These are phyloP conservation scores for Cynanchum wilfordii DNA, from an alignment of 257 asterid genomes.

Conservation along the genomic window DNA sequence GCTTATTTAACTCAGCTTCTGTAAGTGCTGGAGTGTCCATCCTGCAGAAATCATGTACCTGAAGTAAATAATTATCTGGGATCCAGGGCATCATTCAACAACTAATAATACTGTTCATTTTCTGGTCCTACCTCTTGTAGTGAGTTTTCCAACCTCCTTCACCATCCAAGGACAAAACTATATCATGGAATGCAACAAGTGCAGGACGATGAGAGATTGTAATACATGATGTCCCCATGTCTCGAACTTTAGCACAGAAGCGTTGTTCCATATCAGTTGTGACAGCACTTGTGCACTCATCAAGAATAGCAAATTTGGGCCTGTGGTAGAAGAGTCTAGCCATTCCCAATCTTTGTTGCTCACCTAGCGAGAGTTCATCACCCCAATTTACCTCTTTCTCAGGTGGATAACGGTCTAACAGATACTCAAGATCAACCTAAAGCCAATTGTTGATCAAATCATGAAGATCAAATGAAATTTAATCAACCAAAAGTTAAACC, in stretches of 20 bases:
- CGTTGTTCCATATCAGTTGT: conserved; percentile 99
- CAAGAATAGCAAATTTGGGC: conserved; percentile 95
- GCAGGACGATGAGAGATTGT: conserved; percentile 99
- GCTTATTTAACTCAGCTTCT: conserved; percentile 49
- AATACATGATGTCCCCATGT: conserved; percentile 98
- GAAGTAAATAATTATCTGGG: conserved; percentile 20
- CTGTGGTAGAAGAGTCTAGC: conserved; percentile 99
- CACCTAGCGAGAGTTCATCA: conserved; percentile 92
- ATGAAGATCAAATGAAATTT: background rate
- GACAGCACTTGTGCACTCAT: conserved; percentile 99
- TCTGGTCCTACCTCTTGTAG: conserved; percentile 52
- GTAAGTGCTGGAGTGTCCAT: conserved; percentile 51
- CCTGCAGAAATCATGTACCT: conserved; percentile 37
- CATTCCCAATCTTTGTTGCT: conserved; percentile 99
- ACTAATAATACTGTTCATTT: conserved; percentile 8
- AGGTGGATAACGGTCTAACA: conserved; percentile 84
- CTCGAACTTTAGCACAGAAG: conserved; percentile 93
- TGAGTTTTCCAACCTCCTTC: conserved; percentile 99
- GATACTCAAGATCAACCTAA: conserved; percentile 98
- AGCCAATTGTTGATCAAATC: conserved; percentile 2
- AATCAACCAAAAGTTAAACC: background rate
- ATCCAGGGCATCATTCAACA: conserved; percentile 1
- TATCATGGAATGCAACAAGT: conserved; percentile 93
- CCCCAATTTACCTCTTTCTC: conserved; percentile 99
- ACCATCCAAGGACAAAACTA: conserved; percentile 96